phyloP scores from a whole-genome alignment of 1,284 basidiomycete genomes.

The Trametes versicolor region DNA sequence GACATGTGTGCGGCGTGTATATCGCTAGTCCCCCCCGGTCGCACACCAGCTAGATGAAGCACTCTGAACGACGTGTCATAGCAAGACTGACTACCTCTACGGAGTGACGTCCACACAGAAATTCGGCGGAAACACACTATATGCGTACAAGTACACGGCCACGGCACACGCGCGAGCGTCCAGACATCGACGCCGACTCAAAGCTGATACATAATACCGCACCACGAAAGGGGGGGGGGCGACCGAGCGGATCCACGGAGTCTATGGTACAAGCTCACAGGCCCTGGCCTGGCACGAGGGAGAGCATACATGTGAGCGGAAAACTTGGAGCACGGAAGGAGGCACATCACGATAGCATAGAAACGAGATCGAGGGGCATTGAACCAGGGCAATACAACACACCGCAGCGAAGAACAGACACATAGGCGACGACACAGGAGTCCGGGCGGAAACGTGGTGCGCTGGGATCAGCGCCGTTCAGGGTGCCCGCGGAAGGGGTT shows the following conservation, averaged over 20 bases:
- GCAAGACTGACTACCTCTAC: too few relatives aligned
- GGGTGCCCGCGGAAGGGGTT: neutral
- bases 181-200: neutral
- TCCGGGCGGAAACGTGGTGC: neutral
- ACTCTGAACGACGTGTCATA: too few relatives aligned
- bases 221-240: neutral
- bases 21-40: too few relatives aligned
- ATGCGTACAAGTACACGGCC: too few relatives aligned
- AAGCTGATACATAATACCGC: neutral
- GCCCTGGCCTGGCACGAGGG: neutral
- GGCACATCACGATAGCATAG: constrained; percentile 24
- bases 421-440: neutral
- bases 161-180: too few relatives aligned
- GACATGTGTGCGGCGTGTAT: too few relatives aligned
- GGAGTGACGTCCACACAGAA: too few relatives aligned
- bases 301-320: neutral
- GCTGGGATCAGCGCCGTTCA: neutral
- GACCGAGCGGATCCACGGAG: neutral
- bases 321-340: neutral
- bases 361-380: constrained; percentile 5
- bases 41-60: too few relatives aligned
- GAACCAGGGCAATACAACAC: neutral
- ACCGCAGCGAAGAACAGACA: constrained; percentile 2
- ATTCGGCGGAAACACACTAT: too few relatives aligned
- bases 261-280: constrained; percentile 3